These are phyloP conservation scores for Fusarium sp. DNA, from an alignment of 2,329 filamentous ascomycete genomes.

Conservation along the genomic window DNA sequence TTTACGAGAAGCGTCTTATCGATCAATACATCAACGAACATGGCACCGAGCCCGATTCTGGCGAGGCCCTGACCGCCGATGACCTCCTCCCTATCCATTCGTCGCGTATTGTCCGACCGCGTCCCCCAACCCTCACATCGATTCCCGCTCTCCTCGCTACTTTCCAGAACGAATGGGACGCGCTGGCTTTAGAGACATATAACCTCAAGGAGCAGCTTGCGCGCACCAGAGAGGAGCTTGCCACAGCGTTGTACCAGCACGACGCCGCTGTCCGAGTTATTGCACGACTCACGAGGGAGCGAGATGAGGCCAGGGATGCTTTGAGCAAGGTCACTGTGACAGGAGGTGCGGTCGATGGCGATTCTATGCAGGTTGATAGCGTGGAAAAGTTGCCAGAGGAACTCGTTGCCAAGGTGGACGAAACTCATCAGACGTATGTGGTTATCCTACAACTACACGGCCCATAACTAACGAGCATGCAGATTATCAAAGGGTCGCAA, in stretches of 20 bases:
- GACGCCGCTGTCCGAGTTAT: slow-evolving; percentile 97
- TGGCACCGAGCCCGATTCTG: slow-evolving; percentile 89
- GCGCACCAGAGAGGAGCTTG: slow-evolving; percentile 91
- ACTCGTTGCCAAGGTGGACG: slow-evolving; percentile 77
- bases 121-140: slow-evolving; percentile 92
- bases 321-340: slow-evolving; percentile 85
- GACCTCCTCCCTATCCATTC: slow-evolving; percentile 91
- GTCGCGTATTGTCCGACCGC: slow-evolving; percentile 82
- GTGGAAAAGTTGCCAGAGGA: slow-evolving; percentile 77
- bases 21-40: slow-evolving; percentile 95
- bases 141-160: slow-evolving; percentile 93
- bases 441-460: background rate
- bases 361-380: slow-evolving; percentile 91
- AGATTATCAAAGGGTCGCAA: slow-evolving; percentile 89
- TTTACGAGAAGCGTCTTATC: slow-evolving; percentile 95
- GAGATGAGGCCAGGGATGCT: slow-evolving; percentile 91
- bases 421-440: slow-evolving; percentile 80
- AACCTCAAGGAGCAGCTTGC: slow-evolving; percentile 88
- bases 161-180: slow-evolving; percentile 99
- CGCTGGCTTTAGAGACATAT: slow-evolving; percentile 89
- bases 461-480: slow-evolving; percentile 20
- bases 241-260: slow-evolving; percentile 93
- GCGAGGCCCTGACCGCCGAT: slow-evolving; percentile 82
- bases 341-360: slow-evolving; percentile 66
- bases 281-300: slow-evolving; percentile 86